phyloP scores from a whole-genome alignment of 306 rosid species.

The Senna siamea region DNA sequence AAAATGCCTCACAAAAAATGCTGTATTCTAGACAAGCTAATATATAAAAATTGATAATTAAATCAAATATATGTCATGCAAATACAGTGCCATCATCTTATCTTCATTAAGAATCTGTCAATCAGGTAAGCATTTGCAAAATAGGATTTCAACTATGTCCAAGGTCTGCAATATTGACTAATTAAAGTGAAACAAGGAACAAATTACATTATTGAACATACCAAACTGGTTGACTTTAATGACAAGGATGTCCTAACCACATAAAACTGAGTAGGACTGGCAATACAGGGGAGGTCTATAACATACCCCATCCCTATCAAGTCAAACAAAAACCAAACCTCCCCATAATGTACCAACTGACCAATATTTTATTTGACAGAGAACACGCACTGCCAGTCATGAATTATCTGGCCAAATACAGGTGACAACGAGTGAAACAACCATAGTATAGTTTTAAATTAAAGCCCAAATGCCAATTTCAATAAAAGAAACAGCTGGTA shows the following conservation, averaged over 20 bases:
- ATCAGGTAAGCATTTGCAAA: conserved; percentile 11
- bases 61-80: conserved; percentile 17
- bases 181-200: conserved; percentile 27
- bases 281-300: conserved; percentile 33
- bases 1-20: conserved; percentile 7
- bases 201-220: conserved; percentile 5
- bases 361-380: conserved; percentile 31
- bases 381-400: conserved; percentile 23
- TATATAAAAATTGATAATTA: conserved; percentile 1
- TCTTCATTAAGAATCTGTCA: conserved; percentile 11
- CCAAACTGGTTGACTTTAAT: conserved; percentile 42
- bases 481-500: conserved; percentile 8
- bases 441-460: conserved; percentile 19
- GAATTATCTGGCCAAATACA: conserved; percentile 33
- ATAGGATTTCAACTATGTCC: conserved; percentile 15
- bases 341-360: conserved; percentile 24
- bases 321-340: conserved; percentile 39
- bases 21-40: conserved; percentile 33
- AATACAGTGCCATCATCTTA: conserved; percentile 33
- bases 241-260: conserved; percentile 52
- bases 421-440: conserved; percentile 37
- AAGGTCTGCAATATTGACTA: conserved; percentile 15
- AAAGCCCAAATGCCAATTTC: conserved; percentile 23
- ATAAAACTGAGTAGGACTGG: conserved; percentile 27
- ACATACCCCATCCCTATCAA: conserved; percentile 41